phyloP scores from a whole-genome alignment of 73 alveolate species.

The Breviolum minutum region DNA sequence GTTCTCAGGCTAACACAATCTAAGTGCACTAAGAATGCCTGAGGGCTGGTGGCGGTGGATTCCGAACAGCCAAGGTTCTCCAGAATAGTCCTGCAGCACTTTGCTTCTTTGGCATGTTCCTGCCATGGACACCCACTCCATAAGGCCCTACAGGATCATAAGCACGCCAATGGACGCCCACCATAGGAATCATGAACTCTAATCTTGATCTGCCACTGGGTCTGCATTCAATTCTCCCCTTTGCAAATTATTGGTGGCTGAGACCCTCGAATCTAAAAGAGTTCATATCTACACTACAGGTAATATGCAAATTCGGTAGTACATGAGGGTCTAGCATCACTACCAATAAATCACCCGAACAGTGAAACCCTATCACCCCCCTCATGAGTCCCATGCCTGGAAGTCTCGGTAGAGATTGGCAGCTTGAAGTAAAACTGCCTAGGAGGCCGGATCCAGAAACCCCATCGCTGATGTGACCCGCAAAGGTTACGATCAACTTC shows the following conservation, averaged over 20 bases:
- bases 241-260: too few species aligned
- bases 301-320: too few species aligned
- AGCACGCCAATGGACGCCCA: too few species aligned
- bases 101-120: slow-evolving; percentile 20
- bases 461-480: not conserved
- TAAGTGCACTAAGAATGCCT: not conserved
- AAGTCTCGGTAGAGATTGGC: slow-evolving; percentile 14
- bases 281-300: too few species aligned
- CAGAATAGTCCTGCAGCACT: slow-evolving; percentile 13
- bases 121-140: not conserved
- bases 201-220: too few species aligned
- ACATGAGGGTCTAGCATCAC: not conserved
- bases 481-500: not conserved
- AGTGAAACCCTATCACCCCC: not conserved
- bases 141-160: too few species aligned
- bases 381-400: slow-evolving; percentile 19
- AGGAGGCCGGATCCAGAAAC: not conserved
- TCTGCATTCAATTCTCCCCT: too few species aligned
- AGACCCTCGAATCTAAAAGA: too few species aligned
- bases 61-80: slow-evolving; percentile 17
- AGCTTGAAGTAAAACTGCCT: slow-evolving; percentile 31
- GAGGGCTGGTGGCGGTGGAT: not conserved
- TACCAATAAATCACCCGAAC: not conserved
- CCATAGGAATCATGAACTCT: too few species aligned
- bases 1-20: not conserved